Evolutionary conservation across 2,329 filamentous ascomycete species (phyloP), one percentile per base, ranked within the genome.

Genomic region (Botrytis medusae): DNA sequence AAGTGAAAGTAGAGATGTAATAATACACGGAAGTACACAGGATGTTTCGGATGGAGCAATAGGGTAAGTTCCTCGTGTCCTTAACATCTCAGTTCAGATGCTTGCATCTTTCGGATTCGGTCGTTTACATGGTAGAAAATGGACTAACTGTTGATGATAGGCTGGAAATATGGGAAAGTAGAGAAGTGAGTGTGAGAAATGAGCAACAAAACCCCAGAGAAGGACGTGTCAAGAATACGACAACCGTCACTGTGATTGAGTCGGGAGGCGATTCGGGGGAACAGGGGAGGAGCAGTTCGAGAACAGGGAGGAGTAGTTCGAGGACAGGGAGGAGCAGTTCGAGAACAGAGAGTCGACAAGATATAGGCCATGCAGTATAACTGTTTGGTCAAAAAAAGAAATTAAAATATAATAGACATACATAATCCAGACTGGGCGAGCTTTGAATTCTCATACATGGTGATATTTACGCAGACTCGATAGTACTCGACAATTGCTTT

Each of bases 111-210:
- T 20, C 48, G 25, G 16, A n/a, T 16, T n/a, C 14, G 10, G 20
- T 42, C n/a, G 25, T 10, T n/a, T 2, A 54, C 9, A 20, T 63
- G n/a, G 4, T 18, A 18, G 69, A 71, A 32, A n/a, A 64, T 7
- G 29, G 54, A 48, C 69, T 64, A 44, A 71, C 59, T 48, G 25
- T 40, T 25, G 14, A 32, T 40, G 46, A 64, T 34, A 71, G 69
- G 34, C 12, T 71, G 4, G 69, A 71, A n/a, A 71, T 71, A 40
- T 64, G 69, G 59, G 69, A 71, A 51, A 71, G 42, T 32, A 64
- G 69, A 32, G 69, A 71, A 64, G 69, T 71, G 32, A 29, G 44
- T 64, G 60, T 71, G 25, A 54, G 32, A 5, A 51, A 40, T 32
- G 59, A 64, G 59, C 34, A 32, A 29, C 25, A 40, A 29, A 29